Conservation (phyloP, 2,329 filamentous ascomycete species). For the Diplodia mutila region DNA sequence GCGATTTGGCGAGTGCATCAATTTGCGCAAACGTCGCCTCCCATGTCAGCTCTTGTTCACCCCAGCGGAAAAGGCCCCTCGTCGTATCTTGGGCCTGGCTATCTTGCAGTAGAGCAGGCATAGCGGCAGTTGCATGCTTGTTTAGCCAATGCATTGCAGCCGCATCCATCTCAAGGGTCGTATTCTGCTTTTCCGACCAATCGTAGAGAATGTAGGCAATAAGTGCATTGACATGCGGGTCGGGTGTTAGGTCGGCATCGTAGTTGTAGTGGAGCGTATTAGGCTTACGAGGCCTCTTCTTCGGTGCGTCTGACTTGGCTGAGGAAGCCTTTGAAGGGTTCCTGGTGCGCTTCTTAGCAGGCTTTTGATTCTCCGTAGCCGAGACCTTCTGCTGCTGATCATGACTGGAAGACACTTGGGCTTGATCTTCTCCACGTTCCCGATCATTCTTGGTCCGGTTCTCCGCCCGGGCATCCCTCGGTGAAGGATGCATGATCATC, state of each 20-base stretch:
- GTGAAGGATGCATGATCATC: not conserved
- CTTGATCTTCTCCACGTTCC: not conserved
- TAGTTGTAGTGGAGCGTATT: not conserved
- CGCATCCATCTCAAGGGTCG: not conserved
- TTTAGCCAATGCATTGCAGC: not conserved
- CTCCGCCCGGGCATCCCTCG: not conserved
- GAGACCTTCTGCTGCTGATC: not conserved
- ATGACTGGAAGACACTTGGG: no score
- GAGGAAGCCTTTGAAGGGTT: not conserved
- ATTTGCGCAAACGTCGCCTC: not conserved
- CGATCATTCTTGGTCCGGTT: not conserved
- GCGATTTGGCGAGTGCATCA: not conserved
- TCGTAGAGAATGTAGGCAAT: not conserved
- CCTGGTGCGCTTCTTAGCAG: not conserved
- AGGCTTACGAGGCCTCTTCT: not conserved
- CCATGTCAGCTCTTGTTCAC: not conserved
- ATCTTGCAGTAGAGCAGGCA: not conserved
- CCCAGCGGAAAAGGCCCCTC: not conserved
- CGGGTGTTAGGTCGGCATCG: not conserved
- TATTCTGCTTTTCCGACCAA: not conserved
- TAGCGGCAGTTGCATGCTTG: not conserved
- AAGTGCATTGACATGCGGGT: not conserved
- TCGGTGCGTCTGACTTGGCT: not conserved
- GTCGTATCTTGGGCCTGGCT: not conserved
- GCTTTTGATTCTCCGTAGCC: not conserved